Percentiles rank a stretch among this genome's conserved stretches.
These are phyloP conservation scores for Fusarium chlamydosporum DNA, from an alignment of 2,329 filamentous ascomycete genomes.

Conservation along the genomic window DNA sequence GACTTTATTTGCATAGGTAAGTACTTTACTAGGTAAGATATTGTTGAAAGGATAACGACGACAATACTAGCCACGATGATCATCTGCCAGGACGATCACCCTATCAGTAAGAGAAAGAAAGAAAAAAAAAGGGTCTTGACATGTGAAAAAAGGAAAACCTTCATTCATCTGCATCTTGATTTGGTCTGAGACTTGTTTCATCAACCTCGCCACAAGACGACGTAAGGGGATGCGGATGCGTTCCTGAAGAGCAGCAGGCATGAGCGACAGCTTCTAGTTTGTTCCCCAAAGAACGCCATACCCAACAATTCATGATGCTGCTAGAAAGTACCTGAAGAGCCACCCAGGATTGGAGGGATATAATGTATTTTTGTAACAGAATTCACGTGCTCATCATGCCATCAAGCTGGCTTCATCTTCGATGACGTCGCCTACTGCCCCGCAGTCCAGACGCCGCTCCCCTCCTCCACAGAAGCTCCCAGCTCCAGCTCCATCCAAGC, in stretches of 20 bases:
- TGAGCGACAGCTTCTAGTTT: slow-evolving; percentile 31
- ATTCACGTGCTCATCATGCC: slow-evolving; percentile 43
- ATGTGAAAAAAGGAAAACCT: slow-evolving; percentile 25
- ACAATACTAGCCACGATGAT: not conserved
- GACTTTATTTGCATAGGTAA: slow-evolving; percentile 19
- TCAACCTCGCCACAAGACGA: slow-evolving; percentile 37
- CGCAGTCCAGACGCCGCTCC: slow-evolving; percentile 32
- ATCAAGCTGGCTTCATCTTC: slow-evolving; percentile 26
- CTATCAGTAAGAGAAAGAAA: not conserved
- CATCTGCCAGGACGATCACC: slow-evolving; percentile 20
- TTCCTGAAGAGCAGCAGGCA: slow-evolving; percentile 27
- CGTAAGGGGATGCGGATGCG: slow-evolving; percentile 29
- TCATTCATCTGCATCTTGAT: slow-evolving; percentile 29
- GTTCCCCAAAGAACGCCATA: slow-evolving; percentile 21
- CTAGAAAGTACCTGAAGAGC: slow-evolving; percentile 20
- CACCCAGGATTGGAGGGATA: fast-evolving
- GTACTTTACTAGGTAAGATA: not conserved
- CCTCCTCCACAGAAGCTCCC: slow-evolving; percentile 25
- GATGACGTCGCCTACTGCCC: slow-evolving; percentile 53
- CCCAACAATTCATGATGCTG: slow-evolving; percentile 8
- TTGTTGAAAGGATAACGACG: no score
- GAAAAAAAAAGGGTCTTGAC: slow-evolving; percentile 35
- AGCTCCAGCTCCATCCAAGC: not conserved
- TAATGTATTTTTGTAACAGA: slow-evolving; percentile 25
- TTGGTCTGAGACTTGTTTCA: slow-evolving; percentile 41